phyloP scores from a whole-genome alignment of 345 rosid genomes.

The Corymbia maculata region DNA sequence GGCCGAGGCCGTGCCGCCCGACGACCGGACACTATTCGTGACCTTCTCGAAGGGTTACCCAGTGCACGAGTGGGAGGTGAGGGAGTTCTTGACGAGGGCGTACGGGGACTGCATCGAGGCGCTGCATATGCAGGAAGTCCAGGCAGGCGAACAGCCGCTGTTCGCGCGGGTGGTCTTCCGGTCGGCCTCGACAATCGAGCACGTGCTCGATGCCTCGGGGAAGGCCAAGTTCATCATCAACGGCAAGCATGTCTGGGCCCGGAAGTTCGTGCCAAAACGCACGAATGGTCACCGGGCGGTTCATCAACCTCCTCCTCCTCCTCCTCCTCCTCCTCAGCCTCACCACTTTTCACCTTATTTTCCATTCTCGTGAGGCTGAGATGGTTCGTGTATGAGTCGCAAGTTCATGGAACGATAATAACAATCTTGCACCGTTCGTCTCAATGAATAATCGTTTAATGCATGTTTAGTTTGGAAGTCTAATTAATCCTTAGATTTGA shows the following conservation, averaged over 20 bases:
- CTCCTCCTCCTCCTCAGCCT: not conserved
- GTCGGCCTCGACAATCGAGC: constrained; percentile 4
- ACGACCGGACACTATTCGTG: constrained; percentile 46
- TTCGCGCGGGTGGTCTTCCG: constrained; percentile 35
- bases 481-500: not conserved
- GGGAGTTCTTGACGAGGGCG: constrained; percentile 20
- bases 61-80: constrained; percentile 36
- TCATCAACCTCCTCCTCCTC: not conserved
- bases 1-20: constrained; percentile 7
- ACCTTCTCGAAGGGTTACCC: constrained; percentile 63
- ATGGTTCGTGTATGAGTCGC: not conserved
- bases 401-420: not conserved
- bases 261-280: constrained; percentile 41
- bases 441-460: not conserved
- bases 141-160: constrained; percentile 23
- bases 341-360: not conserved
- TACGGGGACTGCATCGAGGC: constrained; percentile 47
- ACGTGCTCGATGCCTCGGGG: constrained; percentile 15
- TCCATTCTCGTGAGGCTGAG: not conserved
- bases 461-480: not conserved
- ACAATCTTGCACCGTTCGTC: not conserved
- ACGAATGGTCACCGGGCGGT: not conserved
- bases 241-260: constrained; percentile 64
- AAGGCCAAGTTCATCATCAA: constrained; percentile 50
- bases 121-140: constrained; percentile 43